Evolutionary conservation across 306 rosid genomes (phyloP), one percentile per base, ranked within the genome.

Genomic region (Erythrophleum fordii): DNA sequence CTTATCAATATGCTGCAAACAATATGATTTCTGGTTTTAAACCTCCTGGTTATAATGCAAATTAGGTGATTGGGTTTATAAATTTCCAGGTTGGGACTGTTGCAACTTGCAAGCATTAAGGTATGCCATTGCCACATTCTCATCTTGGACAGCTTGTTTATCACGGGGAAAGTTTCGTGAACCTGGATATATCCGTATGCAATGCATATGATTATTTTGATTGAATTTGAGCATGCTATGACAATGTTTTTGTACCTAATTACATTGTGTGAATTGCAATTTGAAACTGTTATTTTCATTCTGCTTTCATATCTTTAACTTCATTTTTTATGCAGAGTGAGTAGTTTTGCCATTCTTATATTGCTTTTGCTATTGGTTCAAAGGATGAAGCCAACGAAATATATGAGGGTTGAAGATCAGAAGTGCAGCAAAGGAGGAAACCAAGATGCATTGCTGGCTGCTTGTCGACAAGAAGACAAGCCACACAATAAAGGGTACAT

Each of bases 11-110:
- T n/a, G n/a, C n/a, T n/a, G n/a, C n/a, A n/a, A n/a, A n/a, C n/a
- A n/a, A n/a, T n/a, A n/a, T n/a, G n/a, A n/a, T n/a, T n/a, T n/a
- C n/a, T n/a, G n/a, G n/a, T n/a, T n/a, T n/a, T n/a, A n/a, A n/a
- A n/a, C n/a, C n/a, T n/a, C n/a, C n/a, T n/a, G n/a, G n/a, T n/a
- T n/a, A n/a, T n/a, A n/a, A n/a, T n/a, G n/a, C n/a, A n/a, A n/a
- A n/a, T n/a, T n/a, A n/a, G n/a, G n/a, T n/a, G n/a, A n/a, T n/a
- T n/a, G n/a, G n/a, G n/a, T n/a, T n/a, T n/a, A n/a, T n/a, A n/a
- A n/a, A n/a, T n/a, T n/a, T n/a, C n/a, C n/a, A n/a, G 98, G 92
- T 89, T 94, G 93, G 97, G 97, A 62, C 98, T 35, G 98, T 92
- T 80, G 93, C 96, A 23, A 94, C 98, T n/a, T n/a, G n/a, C n/a